These are phyloP conservation scores for Phalaenopsis aphrodite DNA, from an alignment of 106 monocot genomes.

Conservation along the genomic window DNA sequence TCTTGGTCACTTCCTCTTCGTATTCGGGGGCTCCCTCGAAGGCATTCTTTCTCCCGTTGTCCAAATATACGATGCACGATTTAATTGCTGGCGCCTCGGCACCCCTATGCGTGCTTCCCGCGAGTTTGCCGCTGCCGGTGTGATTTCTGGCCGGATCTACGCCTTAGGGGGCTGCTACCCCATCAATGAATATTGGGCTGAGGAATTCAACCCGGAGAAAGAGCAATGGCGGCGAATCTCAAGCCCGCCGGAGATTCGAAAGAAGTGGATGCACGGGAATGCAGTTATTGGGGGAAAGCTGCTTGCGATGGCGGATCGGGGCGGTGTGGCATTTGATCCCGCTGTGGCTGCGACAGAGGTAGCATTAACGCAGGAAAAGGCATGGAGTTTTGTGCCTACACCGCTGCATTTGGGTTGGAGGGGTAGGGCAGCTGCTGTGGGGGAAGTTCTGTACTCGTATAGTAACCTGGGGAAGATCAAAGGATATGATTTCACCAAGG, in stretches of 20 bases:
- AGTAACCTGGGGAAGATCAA: slow-evolving; percentile 68
- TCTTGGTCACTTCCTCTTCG: slow-evolving; percentile 23
- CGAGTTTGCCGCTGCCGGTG: slow-evolving; percentile 54
- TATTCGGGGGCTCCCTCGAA: slow-evolving; percentile 56
- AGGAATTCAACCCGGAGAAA: slow-evolving; percentile 32
- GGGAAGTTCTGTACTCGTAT: slow-evolving; percentile 60
- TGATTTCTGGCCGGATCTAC: slow-evolving; percentile 32
- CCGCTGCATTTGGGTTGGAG: slow-evolving; percentile 65
- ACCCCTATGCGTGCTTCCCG: slow-evolving; percentile 47
- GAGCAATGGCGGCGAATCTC: slow-evolving; percentile 30
- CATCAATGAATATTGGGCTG: slow-evolving; percentile 43
- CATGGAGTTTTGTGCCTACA: slow-evolving; percentile 47
- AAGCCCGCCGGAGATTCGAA: slow-evolving; percentile 43
- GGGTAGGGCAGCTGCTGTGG: slow-evolving; percentile 62
- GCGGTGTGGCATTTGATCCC: slow-evolving; percentile 60
- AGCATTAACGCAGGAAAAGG: neutral
- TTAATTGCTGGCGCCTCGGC: slow-evolving; percentile 38
- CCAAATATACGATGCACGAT: slow-evolving; percentile 44
- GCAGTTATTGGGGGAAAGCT: slow-evolving; percentile 54
- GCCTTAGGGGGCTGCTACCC: slow-evolving; percentile 67
- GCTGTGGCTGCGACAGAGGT: slow-evolving; percentile 9
- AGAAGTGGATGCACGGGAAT: slow-evolving; percentile 81
- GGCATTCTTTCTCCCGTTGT: slow-evolving; percentile 31
- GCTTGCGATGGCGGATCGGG: slow-evolving; percentile 74
- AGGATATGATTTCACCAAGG: slow-evolving; percentile 41